Base-by-base conservation (phyloP, 108 stramenopile species). In the Conticribra guillardii region DNA sequence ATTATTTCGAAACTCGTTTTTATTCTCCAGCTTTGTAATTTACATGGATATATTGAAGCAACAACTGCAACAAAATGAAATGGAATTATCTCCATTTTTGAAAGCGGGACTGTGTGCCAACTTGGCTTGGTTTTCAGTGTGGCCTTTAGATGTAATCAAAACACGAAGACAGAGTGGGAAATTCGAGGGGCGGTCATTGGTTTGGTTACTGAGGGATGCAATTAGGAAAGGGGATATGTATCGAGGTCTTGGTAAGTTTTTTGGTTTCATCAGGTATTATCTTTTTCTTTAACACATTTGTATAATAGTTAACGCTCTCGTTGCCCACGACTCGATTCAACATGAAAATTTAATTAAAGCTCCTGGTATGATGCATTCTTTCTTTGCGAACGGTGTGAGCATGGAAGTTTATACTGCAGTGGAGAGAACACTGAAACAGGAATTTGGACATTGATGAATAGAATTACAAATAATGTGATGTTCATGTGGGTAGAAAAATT, bases 91-190 rank as follows among this genome's bases (percentile, higher is more conserved):
- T 1, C 86, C 93, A 3, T 92, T 92, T 47, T 52, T 82, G 26
- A 89, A 83, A 49, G 93, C 91, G 22, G 93, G 89, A 0, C 78
- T 92, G 18, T 95, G 93, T 64, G 80, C 86, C 8, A 92, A 89
- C 58, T 27, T 91, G 37, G 91, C 91, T 2, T 95, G 93, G 93
- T 28, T 92, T 15, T 92, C 89, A 1, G 51, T 90, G 8, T 95
- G 91, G 91, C 93, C 93, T 3, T 50, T 82, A 9, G 93, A 95
- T 69, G 91, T 95, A 1, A 67, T 90, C 54, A 95, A 95, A 52
- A 88, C 87, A 15, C 82, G 82, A 60, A 34, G 81, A 29, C 93
- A 95, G 63, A 73, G 69, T n/a, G 93, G 93, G 14, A 84, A 81
- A 32, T 92, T 80, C 73, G 81, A 81, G 31, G 75, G 52, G 26